Conservation (phyloP, 208 protist species). For the Trichomonas vaginalis region DNA sequence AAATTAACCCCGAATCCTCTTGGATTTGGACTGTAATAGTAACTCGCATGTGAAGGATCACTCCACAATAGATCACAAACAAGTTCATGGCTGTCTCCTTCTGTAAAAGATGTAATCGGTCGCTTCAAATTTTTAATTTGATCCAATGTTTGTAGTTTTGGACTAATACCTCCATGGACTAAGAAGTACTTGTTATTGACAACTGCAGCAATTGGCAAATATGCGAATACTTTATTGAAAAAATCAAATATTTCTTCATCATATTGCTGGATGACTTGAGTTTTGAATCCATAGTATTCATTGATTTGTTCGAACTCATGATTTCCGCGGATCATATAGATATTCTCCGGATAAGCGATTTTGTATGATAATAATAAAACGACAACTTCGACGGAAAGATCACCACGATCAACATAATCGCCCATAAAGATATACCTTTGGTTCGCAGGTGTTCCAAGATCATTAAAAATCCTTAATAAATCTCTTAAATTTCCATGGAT, state of each 20-base stretch:
- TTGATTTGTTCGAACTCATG: neutral
- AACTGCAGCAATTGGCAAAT: neutral
- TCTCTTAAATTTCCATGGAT: neutral
- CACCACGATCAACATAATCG: neutral
- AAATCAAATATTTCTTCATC: neutral
- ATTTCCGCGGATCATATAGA: neutral
- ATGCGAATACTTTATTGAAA: neutral
- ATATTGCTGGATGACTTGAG: neutral
- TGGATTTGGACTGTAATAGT: neutral
- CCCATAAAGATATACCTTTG: neutral
- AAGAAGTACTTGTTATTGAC: neutral
- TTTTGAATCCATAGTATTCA: neutral
- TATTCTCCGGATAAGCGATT: neutral
- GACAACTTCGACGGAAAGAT: neutral
- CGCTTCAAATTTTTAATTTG: neutral
- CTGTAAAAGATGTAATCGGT: neutral
- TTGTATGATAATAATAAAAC: neutral
- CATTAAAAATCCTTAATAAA: neutral
- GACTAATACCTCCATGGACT: neutral
- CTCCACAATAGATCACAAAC: neutral
- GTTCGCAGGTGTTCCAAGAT: neutral
- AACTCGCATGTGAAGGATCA: neutral
- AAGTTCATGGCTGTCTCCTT: neutral
- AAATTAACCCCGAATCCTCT: neutral
- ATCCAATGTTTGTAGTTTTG: neutral